Evolutionary conservation across 345 rosid genomes (phyloP), one percentile per base, ranked within the genome.

Genomic region (Sisymbrium altissimum): DNA sequence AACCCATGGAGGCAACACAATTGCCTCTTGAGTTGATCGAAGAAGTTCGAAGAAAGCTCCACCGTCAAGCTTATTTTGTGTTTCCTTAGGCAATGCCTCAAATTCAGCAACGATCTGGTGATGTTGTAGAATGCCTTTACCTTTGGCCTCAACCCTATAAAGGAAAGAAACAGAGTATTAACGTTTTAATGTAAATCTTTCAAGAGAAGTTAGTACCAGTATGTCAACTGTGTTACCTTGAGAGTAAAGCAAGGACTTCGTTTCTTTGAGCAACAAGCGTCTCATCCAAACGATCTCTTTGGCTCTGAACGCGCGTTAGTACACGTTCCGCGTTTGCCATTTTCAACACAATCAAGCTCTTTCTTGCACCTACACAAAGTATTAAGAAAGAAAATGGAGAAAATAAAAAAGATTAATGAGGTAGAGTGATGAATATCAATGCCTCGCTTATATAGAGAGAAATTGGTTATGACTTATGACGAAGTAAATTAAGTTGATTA

Each of bases 61-160:
- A 57, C 78, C 87, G 52, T 64, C 53, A 6, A 93, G 86, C 45
- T 72, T 84, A 81, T 73, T 83, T 64, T 83, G 81, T 74, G 40
- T 86, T 6, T 80, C 86, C 64, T 80, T 86, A 41, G 93, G 73
- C 45, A 90, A 61, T 6, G 92, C 88, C 62, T 91, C 97, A 27
- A 89, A 91, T 66, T 91, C 95, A 36, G 88, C 87, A 53, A 90
- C 70, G 66, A 93, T 74, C 56, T 87, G 93, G 67, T 90, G 89
- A 63, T 82, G 80, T 71, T 93, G 95, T 39, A 88, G 77, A 73
- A 93, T 88, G 32, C 97, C 97, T 60, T 84, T 85, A 3, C 98
- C 98, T 60, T 87, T 88, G 13, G 74, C 79, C 68, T 93, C 96
- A 65, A 93, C 59, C 75, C 98, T 93, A 48, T 55, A 79, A 40